These are phyloP conservation scores for Nepenthes alata DNA, from an alignment of 179 eudicot genomes.

Conservation along the genomic window DNA sequence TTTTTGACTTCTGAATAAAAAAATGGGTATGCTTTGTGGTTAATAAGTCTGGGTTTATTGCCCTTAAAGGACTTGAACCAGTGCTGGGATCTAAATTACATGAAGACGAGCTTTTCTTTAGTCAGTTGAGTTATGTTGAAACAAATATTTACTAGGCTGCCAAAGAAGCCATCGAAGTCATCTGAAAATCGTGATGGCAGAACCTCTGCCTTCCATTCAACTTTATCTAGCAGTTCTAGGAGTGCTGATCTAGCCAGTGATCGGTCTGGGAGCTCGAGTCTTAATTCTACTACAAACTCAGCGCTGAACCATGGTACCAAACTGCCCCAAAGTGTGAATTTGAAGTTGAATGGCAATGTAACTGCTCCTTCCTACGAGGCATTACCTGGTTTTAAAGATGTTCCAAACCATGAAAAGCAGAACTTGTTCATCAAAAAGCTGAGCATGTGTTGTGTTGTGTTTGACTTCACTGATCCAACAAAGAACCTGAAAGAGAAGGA, in stretches of 20 bases:
- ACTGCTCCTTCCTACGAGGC: constrained; percentile 18
- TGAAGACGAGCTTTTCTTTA: not conserved
- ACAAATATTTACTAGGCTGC: constrained; percentile 35
- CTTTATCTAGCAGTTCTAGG: constrained; percentile 18
- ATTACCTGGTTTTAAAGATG: constrained; percentile 34
- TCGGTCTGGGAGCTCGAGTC: constrained; percentile 12
- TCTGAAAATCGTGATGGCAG: constrained; percentile 30
- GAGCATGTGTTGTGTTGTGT: constrained; percentile 30
- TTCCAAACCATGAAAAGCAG: constrained; percentile 34
- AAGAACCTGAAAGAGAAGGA: constrained; percentile 38
- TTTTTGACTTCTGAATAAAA: not conserved
- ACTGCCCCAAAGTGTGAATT: constrained; percentile 11
- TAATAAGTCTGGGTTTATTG: not conserved
- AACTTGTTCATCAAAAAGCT: constrained; percentile 29
- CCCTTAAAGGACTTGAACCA: not conserved
- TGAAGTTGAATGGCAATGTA: constrained; percentile 16
- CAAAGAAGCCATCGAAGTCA: constrained; percentile 30
- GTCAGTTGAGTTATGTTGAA: constrained; percentile 22
- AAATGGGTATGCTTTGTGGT: not conserved
- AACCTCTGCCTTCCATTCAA: constrained; percentile 11
- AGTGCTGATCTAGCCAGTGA: constrained; percentile 9
- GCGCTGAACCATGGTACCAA: constrained; percentile 19
- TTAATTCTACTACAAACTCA: constrained; percentile 11
- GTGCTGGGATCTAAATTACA: not conserved
- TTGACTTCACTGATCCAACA: constrained; percentile 36